Base-by-base conservation (phyloP, 345 rosid genomes). In the Pseudoturritis turrita region DNA sequence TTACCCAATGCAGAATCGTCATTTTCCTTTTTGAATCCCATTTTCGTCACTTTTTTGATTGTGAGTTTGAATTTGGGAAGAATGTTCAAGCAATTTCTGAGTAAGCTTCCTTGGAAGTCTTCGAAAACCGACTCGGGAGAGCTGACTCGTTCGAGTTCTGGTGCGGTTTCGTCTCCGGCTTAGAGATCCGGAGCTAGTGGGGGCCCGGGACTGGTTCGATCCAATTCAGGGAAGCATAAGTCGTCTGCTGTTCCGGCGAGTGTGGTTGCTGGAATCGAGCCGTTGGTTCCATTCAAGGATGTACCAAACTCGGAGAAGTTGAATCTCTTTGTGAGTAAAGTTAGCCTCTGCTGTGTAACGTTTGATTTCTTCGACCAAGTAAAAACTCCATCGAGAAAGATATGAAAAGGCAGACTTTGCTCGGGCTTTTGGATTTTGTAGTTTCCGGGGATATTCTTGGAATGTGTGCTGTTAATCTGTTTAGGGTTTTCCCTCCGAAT, bases 331-430 rank as follows among this genome's bases (percentile, higher is more conserved):
- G 91, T 88, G 45, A 89, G 94, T 39, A 92, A 92, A 84, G 88
- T 88, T 12, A 92, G 98, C 61, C 83, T 92, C n/a, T 92, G 98
- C 75, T 92, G 96, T 26, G 95, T 88, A 21, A 85, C 86, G 1
- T 92, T 89, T 23, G 98, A 92, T 85, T 89, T 89, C 82, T 77
- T 85, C 21, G 90, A 89, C 80, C 90, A 7, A 74, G 74, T 40
- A 88, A 86, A 82, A 88, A 85, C 78, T 79, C 85, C 0, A 37
- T 84, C 7, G 96, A 92, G 76, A 92, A 88, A 76, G 92, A 88
- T 71, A 92, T 92, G n/a, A 89, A 92, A 65, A 82, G 78, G 18
- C 95, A 85, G 47, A 89, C 90, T 17, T 80, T 92, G 79, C 81
- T 89, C 21, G 98, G 88, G 81, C 85, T 92, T 39, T 62, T 86